A percentile compares a stretch with the other conserved stretches of the same genome.
phyloP scores from a whole-genome alignment of 2,329 filamentous ascomycete species.

The Penicillium sp. region DNA sequence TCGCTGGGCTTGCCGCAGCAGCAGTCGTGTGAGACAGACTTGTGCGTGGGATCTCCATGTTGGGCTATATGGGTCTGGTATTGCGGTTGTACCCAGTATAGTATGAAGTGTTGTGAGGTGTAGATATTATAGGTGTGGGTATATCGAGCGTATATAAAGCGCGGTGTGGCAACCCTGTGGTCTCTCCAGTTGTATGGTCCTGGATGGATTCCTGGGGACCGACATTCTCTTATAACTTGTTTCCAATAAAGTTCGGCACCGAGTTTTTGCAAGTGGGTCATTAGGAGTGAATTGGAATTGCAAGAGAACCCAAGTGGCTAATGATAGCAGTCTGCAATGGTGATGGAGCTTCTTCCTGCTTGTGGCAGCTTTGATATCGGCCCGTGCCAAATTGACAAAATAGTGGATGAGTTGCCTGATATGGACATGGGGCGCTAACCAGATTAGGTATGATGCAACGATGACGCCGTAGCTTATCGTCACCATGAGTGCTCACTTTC shows the following conservation, averaged over 20 bases:
- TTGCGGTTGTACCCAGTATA: neutral
- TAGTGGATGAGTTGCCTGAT: conserved; percentile 19
- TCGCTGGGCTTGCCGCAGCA: conserved; percentile 23
- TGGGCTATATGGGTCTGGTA: conserved; percentile 6
- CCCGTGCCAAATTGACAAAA: neutral
- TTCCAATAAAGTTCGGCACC: neutral
- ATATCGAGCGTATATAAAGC: neutral
- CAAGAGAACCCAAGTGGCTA: conserved; percentile 2
- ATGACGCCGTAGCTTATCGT: conserved; percentile 7
- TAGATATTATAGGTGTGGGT: neutral
- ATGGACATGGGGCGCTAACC: conserved; percentile 15
- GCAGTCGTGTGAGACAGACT: conserved; percentile 8
- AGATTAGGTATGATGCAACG: conserved; percentile 23
- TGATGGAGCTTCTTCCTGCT: neutral
- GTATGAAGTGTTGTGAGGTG: conserved; percentile 1
- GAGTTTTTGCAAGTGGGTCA: neutral
- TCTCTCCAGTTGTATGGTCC: no score
- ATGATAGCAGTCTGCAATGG: neutral
- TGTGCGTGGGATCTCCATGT: conserved; percentile 19
- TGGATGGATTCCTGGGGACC: neutral
- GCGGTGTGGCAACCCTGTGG: neutral
- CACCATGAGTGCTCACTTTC: conserved; percentile 1
- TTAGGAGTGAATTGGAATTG: neutral
- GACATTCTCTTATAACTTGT: conserved; percentile 16
- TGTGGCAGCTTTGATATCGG: conserved; percentile 9